Percentiles rank a stretch among this genome's conserved stretches.
Conservation (phyloP, 768 basidiomycete species). For the Terana coerulea region DNA sequence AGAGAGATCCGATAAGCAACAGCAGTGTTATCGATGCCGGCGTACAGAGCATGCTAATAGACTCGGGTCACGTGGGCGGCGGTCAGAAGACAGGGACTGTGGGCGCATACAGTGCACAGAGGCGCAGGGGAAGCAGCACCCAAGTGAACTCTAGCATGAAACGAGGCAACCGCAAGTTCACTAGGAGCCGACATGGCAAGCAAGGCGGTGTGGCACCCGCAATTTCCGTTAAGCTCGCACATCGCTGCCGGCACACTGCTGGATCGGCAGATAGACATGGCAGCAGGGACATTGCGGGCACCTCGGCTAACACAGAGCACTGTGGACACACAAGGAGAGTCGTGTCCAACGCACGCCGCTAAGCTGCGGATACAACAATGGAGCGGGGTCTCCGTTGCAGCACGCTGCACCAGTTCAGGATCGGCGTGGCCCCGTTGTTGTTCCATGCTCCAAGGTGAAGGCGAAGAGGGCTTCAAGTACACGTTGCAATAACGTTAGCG, state of each 20-base stretch:
- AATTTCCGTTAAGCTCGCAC: background rate
- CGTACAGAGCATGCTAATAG: slow-evolving; percentile 1
- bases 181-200: background rate
- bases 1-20: slow-evolving; percentile 15
- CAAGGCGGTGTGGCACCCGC: background rate
- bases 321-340: background rate
- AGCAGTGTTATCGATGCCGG: slow-evolving; percentile 10
- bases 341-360: background rate
- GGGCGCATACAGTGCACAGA: background rate
- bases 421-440: background rate
- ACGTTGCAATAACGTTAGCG: background rate
- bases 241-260: background rate
- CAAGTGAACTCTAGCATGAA: background rate
- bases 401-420: background rate
- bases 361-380: background rate
- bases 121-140: background rate
- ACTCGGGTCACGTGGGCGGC: slow-evolving; percentile 10
- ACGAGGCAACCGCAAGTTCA: background rate
- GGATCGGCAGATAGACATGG: background rate
- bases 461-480: background rate
- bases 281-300: too few species aligned
- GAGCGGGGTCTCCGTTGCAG: background rate
- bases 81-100: background rate
- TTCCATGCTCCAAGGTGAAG: background rate
- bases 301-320: background rate